A percentile compares a stretch with the other conserved stretches of the same genome.
These are phyloP conservation scores for Luffa aegyptiaca DNA, from an alignment of 306 rosid genomes.

Conservation along the genomic window DNA sequence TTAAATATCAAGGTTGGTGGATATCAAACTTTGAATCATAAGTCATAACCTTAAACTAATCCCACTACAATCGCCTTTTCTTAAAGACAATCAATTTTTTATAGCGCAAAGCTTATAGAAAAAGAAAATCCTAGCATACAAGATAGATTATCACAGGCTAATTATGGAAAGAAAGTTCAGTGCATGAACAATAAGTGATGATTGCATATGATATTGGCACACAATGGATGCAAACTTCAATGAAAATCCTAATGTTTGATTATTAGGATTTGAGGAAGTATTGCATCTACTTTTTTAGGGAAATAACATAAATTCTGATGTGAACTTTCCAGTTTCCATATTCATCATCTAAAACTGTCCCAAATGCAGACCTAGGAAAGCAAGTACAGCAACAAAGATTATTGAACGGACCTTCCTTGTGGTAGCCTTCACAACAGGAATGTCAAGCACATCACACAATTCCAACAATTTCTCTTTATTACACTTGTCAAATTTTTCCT, in stretches of 20 bases:
- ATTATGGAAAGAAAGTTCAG: not conserved
- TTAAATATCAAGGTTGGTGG: not conserved
- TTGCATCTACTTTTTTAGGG: not conserved
- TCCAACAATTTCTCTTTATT: constrained; percentile 82
- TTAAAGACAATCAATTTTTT: not conserved
- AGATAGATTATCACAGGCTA: not conserved
- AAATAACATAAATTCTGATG: not conserved
- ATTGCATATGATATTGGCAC: not conserved
- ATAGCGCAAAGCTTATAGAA: not conserved
- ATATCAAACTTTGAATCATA: not conserved
- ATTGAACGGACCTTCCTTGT: constrained; percentile 61
- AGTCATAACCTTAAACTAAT: not conserved
- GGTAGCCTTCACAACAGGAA: constrained; percentile 53
- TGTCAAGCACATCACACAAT: constrained; percentile 73
- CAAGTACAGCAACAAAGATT: constrained; percentile 2
- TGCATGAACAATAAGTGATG: not conserved
- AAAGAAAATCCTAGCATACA: not conserved
- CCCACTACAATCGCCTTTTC: not conserved
- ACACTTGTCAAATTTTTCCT: constrained; percentile 83
- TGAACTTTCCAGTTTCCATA: not conserved
- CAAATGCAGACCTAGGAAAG: not conserved
- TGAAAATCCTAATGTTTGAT: not conserved
- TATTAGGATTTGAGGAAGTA: not conserved
- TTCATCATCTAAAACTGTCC: not conserved
- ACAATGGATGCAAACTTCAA: not conserved